Evolutionary conservation across 2,329 filamentous ascomycete genomes (phyloP), one percentile per base, ranked within the genome.

Genomic region (Ophiostoma sp.): DNA sequence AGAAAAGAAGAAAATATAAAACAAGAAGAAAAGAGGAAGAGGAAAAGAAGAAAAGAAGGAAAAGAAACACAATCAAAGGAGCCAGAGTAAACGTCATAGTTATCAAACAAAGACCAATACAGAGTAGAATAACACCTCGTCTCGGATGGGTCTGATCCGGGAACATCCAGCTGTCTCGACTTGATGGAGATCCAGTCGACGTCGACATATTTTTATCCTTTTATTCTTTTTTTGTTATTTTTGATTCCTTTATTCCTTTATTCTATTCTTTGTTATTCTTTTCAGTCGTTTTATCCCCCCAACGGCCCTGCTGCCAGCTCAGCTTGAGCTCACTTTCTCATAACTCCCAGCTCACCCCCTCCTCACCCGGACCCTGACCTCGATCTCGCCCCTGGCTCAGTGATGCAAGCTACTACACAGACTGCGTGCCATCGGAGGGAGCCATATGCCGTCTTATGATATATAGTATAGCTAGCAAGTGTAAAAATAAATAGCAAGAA

Each of bases 341-440:
- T 31, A 31, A 31, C 27, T 39, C 39, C 39, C 11, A 41, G 39
- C 39, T 48, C 44, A 48, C 44, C 17, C 17, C 17, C 2, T 44
- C 41, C 64, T 39, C 64, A 66, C 10, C 27, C 11, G 10, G n/a
- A 33, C 57, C 57, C 27, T 62, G 57, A 62, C 57, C 57, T 62
- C 57, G 57, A 62, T 62, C 27, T 62, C 27, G 57, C 27, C 57
- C 57, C 57, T 62, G 57, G 27, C 7, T 33, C 27, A 62, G 57
- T 33, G 57, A 62, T 62, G 57, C 57, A 62, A 57, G 52, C 23
- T 23, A 27, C 57, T n/a, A 62, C 57, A 62, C 27, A 62, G 27
- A 62, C 57, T 57, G 52, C 8, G 27, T 57, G 4, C 52, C 23
- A 57, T 62, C 57, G 11, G 27, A 15, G 13, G 27, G 57, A 33